phyloP scores from a whole-genome alignment of 2,329 filamentous ascomycete species.

The Didymella pomorum region DNA sequence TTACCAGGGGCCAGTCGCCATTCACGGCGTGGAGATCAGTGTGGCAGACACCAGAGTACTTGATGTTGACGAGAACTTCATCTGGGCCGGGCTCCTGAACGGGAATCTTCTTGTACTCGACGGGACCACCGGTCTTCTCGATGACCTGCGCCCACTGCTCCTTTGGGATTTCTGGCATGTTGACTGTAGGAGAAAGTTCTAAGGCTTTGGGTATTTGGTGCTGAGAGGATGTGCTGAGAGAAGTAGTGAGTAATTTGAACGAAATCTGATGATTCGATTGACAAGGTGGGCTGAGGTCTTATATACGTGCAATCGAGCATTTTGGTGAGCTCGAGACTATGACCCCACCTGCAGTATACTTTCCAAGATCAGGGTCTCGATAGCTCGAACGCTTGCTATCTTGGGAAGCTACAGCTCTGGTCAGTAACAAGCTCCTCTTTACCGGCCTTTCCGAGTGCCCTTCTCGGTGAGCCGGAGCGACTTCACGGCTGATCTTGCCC shows the following conservation, averaged over 20 bases:
- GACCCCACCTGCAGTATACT: slow-evolving; percentile 23
- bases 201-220: not conserved
- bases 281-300: slow-evolving; percentile 22
- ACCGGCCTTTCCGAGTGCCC: slow-evolving; percentile 28
- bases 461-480: slow-evolving; percentile 38
- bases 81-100: slow-evolving; percentile 83
- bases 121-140: slow-evolving; percentile 76
- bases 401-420: slow-evolving; percentile 23
- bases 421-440: slow-evolving; percentile 29
- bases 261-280: slow-evolving; percentile 22
- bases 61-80: slow-evolving; percentile 91
- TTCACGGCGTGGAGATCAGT: slow-evolving; percentile 84
- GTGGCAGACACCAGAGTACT: slow-evolving; percentile 90
- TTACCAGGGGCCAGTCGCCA: slow-evolving; percentile 83
- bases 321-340: slow-evolving; percentile 17
- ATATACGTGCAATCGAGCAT: slow-evolving; percentile 27
- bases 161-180: slow-evolving; percentile 70
- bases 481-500: not conserved
- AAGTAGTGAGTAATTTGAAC: slow-evolving; percentile 19
- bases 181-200: slow-evolving; percentile 22
- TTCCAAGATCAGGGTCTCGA: slow-evolving; percentile 21
- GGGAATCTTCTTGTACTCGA: slow-evolving; percentile 80
- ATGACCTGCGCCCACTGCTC: slow-evolving; percentile 93
- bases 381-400: slow-evolving; percentile 16
- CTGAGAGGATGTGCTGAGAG: slow-evolving; percentile 9